Conservation (phyloP, 2,329 filamentous ascomycete species). For the Lecanicillium sp. region DNA sequence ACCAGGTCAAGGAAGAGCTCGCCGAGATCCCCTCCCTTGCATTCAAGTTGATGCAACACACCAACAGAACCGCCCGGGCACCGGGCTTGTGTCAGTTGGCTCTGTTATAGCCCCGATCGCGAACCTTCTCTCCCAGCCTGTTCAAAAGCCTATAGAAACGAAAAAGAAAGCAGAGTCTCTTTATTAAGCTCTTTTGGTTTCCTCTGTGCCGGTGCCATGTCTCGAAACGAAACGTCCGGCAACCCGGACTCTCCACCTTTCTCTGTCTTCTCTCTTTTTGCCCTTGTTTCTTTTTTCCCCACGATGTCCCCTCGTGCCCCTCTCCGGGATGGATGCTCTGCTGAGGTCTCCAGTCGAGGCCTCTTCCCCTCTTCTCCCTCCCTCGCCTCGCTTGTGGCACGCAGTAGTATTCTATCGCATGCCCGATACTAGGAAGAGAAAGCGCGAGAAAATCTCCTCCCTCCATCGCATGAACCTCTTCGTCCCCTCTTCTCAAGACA, state of each 20-base stretch:
- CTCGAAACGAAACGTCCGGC: slow-evolving; percentile 1
- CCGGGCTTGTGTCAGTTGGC: too few species aligned
- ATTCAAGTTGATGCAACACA: background rate
- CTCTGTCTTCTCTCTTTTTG: background rate
- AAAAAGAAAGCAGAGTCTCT: background rate
- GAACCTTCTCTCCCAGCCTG: background rate
- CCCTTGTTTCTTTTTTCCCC: background rate
- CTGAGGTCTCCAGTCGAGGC: too few species aligned
- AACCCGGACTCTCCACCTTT: background rate
- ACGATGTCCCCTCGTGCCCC: too few species aligned
- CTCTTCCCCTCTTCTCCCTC: background rate
- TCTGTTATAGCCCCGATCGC: too few species aligned
- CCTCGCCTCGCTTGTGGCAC: background rate
- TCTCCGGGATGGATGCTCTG: too few species aligned
- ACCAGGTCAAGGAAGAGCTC: background rate
- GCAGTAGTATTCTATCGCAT: slow-evolving; percentile 4
- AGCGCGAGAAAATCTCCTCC: too few species aligned
- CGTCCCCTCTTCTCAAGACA: too few species aligned
- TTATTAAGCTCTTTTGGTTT: background rate
- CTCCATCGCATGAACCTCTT: background rate
- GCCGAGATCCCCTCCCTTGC: background rate
- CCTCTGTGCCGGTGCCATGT: background rate
- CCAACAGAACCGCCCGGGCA: background rate
- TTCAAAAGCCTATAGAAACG: background rate
- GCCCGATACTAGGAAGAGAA: background rate